Conservation (phyloP, 305 asterid genomes). For the Lippia alba region DNA sequence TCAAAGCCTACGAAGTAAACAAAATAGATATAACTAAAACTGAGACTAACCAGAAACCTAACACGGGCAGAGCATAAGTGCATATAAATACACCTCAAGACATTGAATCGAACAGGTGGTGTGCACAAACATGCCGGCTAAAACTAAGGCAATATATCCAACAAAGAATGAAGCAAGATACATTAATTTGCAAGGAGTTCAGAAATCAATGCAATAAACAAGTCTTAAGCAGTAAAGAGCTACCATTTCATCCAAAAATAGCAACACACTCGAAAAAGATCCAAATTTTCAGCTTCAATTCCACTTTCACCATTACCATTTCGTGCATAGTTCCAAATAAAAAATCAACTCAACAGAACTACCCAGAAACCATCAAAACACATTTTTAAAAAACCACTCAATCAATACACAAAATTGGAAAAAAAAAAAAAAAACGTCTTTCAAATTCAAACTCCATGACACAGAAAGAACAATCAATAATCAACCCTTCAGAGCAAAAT, state of each 20-base stretch:
- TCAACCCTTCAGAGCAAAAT: slow-evolving; percentile 41
- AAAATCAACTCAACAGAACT: background rate
- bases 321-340: background rate
- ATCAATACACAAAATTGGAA: background rate
- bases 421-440: background rate
- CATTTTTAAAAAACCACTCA: background rate
- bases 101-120: background rate
- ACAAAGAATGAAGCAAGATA: slow-evolving; percentile 16
- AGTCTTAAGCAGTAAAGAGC: background rate
- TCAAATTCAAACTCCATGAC: background rate
- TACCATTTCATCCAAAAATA: background rate
- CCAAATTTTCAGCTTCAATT: slow-evolving; percentile 2
- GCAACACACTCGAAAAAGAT: background rate
- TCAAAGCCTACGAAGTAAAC: background rate
- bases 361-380: background rate
- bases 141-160: background rate
- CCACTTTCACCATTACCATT: background rate
- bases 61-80: background rate
- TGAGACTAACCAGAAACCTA: background rate
- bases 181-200: background rate
- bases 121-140: background rate
- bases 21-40: background rate
- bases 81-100: background rate
- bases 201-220: background rate
- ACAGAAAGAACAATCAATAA: background rate